A percentile compares a stretch with the other conserved stretches of the same genome.
phyloP scores from a whole-genome alignment of 768 basidiomycete genomes.

The Termitomyces titanicus region DNA sequence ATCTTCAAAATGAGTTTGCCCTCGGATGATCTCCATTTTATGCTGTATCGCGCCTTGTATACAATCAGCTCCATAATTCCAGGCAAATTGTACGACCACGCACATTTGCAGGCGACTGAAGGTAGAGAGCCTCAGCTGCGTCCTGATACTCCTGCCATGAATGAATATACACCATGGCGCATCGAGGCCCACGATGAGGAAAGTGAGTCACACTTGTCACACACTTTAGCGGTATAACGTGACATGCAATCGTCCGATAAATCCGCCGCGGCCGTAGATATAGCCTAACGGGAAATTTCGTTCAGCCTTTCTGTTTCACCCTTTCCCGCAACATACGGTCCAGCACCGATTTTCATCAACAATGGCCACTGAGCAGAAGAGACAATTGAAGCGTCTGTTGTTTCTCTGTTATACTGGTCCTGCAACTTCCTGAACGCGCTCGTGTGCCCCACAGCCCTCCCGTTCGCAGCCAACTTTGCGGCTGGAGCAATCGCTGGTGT shows the following conservation, averaged over 20 bases:
- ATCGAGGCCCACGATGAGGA: slow-evolving; percentile 31
- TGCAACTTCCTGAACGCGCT: not conserved
- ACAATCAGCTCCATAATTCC: not conserved
- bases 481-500: slow-evolving; percentile 97
- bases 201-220: slow-evolving; percentile 20
- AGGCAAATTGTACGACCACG: slow-evolving; percentile 20
- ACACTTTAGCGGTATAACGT: not conserved
- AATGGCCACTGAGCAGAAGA: slow-evolving; percentile 28
- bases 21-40: slow-evolving; percentile 87
- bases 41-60: slow-evolving; percentile 77
- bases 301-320: slow-evolving; percentile 5
- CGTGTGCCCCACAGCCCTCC: slow-evolving; percentile 52
- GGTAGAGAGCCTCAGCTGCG: slow-evolving; percentile 84
- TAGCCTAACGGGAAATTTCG: slow-evolving; percentile 2
- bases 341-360: not conserved
- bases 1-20: slow-evolving; percentile 91
- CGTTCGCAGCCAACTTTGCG: slow-evolving; percentile 85
- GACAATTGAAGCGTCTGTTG: slow-evolving; percentile 22
- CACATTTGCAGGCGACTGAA: slow-evolving; percentile 74
- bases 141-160: slow-evolving; percentile 91
- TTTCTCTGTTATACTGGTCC: not conserved
- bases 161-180: slow-evolving; percentile 83
- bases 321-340: not conserved
- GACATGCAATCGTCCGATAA: slow-evolving; percentile 18
- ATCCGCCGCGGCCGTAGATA: slow-evolving; percentile 11